These are phyloP conservation scores for Fonsecaea pugnacius DNA, from an alignment of 2,329 filamentous ascomycete species.

Conservation along the genomic window DNA sequence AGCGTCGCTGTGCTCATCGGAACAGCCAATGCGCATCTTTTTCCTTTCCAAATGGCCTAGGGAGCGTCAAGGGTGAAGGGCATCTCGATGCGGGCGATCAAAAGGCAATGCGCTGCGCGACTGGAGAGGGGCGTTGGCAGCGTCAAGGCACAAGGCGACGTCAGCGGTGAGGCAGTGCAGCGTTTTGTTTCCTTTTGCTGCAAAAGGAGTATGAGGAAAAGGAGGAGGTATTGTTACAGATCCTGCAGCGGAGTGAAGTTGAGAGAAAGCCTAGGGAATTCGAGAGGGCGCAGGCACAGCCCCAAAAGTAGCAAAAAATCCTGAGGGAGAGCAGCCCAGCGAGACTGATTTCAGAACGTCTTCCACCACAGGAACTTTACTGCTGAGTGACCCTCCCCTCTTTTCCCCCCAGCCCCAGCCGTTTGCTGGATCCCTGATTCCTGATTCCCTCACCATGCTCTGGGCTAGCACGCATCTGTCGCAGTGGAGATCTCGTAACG, in stretches of 20 bases:
- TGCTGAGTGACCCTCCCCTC: conserved; percentile 9
- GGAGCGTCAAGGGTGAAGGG: conserved; percentile 38
- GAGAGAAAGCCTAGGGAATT: background rate
- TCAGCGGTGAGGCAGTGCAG: conserved; percentile 14
- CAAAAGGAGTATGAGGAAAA: background rate
- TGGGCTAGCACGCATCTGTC: conserved; percentile 13
- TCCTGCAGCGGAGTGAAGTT: background rate
- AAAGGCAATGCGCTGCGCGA: conserved; percentile 18
- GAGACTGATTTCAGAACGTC: conserved; percentile 9
- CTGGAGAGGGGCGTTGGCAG: conserved; percentile 3
- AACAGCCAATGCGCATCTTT: conserved; percentile 35
- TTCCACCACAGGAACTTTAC: background rate
- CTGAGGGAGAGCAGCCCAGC: background rate
- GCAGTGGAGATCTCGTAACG: conserved; percentile 15
- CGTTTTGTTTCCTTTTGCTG: background rate
- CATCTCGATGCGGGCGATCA: conserved; percentile 27
- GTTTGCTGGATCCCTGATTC: conserved; percentile 7
- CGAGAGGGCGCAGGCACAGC: conserved; percentile 6
- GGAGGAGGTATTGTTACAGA: background rate
- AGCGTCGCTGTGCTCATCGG: conserved; percentile 39
- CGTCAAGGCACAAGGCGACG: conserved; percentile 3
- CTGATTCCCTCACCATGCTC: background rate
- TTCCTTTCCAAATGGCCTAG: conserved; percentile 32
- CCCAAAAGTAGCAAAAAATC: conserved; percentile 7
- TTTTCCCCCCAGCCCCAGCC: conserved; percentile 5